A percentile compares a stretch with the other conserved stretches of the same genome.
Conservation (phyloP, 768 basidiomycete species). For the Lactarius evosmus region DNA sequence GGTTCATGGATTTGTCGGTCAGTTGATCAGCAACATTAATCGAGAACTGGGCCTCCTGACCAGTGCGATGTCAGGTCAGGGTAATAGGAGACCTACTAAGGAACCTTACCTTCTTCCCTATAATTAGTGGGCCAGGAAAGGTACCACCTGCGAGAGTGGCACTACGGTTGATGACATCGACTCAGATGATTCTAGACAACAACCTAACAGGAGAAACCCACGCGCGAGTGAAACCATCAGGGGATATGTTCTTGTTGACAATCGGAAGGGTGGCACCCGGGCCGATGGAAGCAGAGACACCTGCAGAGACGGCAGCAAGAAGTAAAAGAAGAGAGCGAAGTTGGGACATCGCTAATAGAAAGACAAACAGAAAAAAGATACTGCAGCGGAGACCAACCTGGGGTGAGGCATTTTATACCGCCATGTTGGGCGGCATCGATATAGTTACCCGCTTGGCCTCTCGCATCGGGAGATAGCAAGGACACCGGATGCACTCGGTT, state of each 20-base stretch:
- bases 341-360: neutral
- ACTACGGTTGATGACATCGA: neutral
- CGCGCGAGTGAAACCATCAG: slow-evolving; percentile 9
- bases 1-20: neutral
- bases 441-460: neutral
- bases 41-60: neutral
- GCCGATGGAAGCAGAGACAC: slow-evolving; percentile 5
- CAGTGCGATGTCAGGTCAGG: neutral
- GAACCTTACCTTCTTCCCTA: neutral
- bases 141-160: neutral
- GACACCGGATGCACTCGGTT: too few relatives aligned
- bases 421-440: neutral
- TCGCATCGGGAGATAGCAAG: neutral
- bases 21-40: slow-evolving; percentile 3
- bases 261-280: neutral
- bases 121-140: slow-evolving; percentile 2
- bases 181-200: neutral
- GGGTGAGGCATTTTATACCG: slow-evolving; percentile 9
- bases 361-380: neutral
- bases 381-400: neutral
- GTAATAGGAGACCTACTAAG: neutral
- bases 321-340: slow-evolving; percentile 2
- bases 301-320: slow-evolving; percentile 1
- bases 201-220: neutral
- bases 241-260: slow-evolving; percentile 7